phyloP scores from a whole-genome alignment of 768 basidiomycete species.

The Neoboletus subvelutipes region DNA sequence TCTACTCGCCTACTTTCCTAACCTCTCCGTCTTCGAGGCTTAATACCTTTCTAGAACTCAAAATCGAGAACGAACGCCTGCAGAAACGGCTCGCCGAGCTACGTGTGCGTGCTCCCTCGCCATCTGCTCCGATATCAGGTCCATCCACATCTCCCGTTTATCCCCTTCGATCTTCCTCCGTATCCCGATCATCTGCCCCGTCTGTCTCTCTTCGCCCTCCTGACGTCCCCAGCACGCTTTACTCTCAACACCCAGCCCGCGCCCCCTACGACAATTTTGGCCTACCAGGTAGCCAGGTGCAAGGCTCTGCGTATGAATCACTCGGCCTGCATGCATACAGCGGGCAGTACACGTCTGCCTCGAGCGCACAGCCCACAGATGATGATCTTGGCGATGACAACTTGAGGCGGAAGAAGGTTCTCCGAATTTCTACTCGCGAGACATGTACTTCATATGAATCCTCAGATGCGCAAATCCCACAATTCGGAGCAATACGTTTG shows the following conservation, averaged over 20 bases:
- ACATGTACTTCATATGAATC: slow-evolving; percentile 1
- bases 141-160: slow-evolving; percentile 26
- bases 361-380: slow-evolving; percentile 18
- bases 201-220: slow-evolving; percentile 9
- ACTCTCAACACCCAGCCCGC: slow-evolving; percentile 15
- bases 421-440: background rate
- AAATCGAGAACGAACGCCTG: slow-evolving; percentile 82
- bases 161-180: slow-evolving; percentile 29
- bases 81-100: slow-evolving; percentile 56
- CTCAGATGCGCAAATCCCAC: slow-evolving; percentile 39
- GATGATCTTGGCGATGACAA: slow-evolving; percentile 53
- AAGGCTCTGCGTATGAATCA: slow-evolving; percentile 19
- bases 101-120: slow-evolving; percentile 26
- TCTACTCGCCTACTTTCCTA: background rate
- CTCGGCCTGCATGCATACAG: slow-evolving; percentile 15
- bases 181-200: slow-evolving; percentile 23
- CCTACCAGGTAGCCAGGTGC: slow-evolving; percentile 10
- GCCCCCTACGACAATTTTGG: slow-evolving; percentile 19
- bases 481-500: slow-evolving; percentile 77
- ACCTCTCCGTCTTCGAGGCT: slow-evolving; percentile 44
- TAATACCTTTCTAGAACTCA: slow-evolving; percentile 76
- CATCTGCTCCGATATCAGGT: slow-evolving; percentile 14
- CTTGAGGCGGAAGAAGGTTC: slow-evolving; percentile 64
- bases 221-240: slow-evolving; percentile 13
- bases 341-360: slow-evolving; percentile 16